Evolutionary conservation across 192 early-diverging fungal genomes (phyloP).

Genomic region (Spizellomyces punctatus): DNA sequence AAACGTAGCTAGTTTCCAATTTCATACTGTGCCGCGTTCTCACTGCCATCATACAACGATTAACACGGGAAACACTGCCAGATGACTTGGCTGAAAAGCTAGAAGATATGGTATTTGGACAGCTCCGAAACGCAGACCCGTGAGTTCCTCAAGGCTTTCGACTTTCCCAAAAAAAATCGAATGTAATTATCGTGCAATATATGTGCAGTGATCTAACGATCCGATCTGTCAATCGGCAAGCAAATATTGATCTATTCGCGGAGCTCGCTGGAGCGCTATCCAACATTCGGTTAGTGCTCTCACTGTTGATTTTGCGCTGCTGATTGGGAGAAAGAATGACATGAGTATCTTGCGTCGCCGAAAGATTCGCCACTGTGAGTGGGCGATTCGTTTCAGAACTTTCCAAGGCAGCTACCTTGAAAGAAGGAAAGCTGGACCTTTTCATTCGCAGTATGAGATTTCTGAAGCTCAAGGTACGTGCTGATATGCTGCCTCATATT

Average conservation of each 20-base stretch:
- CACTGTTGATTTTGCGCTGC: neutral
- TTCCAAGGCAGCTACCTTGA: constrained; percentile 27
- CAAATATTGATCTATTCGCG: constrained; percentile 89
- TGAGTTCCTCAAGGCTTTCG: constrained; percentile 41
- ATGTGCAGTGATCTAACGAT: constrained; percentile 37
- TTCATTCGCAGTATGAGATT: constrained; percentile 89
- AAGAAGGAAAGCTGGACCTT: constrained; percentile 81
- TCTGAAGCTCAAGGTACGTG: constrained; percentile 70
- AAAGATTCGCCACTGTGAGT: constrained; percentile 84
- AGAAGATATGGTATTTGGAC: constrained; percentile 93
- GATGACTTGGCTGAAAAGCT: constrained; percentile 83
- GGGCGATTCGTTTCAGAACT: constrained; percentile 79
- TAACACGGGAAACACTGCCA: constrained; percentile 71
- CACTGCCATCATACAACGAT: constrained; percentile 78
- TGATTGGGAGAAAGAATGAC: constrained; percentile 14
- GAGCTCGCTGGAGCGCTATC: constrained; percentile 93
- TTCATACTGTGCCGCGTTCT: constrained; percentile 86
- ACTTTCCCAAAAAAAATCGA: too few species aligned
- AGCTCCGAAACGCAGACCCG: constrained; percentile 86
- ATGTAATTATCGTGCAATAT: neutral
- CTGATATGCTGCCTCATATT: constrained; percentile 37
- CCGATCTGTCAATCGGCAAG: constrained; percentile 74
- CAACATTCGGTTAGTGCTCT: constrained; percentile 57
- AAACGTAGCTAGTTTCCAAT: constrained; percentile 45
- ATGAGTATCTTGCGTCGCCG: neutral